Percentiles rank a stretch among this genome's conserved stretches.
These are phyloP conservation scores for Pelagophyceae sp. DNA, from an alignment of 352 stramenopile species.

Conservation along the genomic window DNA sequence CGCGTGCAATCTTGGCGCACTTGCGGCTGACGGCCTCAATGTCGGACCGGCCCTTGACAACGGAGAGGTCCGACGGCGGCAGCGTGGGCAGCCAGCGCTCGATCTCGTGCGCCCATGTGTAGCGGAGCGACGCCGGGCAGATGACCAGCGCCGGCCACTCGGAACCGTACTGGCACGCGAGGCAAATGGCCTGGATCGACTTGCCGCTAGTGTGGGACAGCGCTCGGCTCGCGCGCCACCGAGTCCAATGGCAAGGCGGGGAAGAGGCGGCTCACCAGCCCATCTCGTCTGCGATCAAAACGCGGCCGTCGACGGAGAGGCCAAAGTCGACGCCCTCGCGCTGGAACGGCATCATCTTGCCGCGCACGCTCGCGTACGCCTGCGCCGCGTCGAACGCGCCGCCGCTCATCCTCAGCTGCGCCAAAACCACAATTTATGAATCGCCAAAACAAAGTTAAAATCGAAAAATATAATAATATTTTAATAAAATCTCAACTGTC, in stretches of 20 bases:
- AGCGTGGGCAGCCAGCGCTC: constrained; percentile 54
- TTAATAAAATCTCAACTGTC: no score
- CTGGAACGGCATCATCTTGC: constrained; percentile 24
- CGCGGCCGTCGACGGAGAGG: constrained; percentile 9
- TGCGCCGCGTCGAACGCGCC: not conserved
- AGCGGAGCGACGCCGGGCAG: constrained; percentile 47
- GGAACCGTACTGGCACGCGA: constrained; percentile 34
- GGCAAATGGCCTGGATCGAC: constrained; percentile 46
- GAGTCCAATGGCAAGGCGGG: no score
- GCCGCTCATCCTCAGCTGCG: not conserved
- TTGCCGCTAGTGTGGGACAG: not conserved
- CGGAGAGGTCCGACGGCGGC: constrained; percentile 33
- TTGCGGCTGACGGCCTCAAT: constrained; percentile 11
- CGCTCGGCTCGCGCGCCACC: not conserved
- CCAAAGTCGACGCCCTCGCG: constrained; percentile 22
- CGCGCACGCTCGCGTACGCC: not conserved
- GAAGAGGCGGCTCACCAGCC: no score
- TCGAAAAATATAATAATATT: no score
- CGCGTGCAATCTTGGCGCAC: not conserved
- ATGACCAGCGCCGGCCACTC: constrained; percentile 56
- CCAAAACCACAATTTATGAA: no score
- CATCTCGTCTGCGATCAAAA: constrained; percentile 22
- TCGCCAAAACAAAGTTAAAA: no score
- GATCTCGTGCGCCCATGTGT: constrained; percentile 52
- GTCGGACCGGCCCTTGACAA: constrained; percentile 45